Conservation (phyloP, 2,329 filamentous ascomycete genomes). For the Ophiostoma fasciatum region DNA sequence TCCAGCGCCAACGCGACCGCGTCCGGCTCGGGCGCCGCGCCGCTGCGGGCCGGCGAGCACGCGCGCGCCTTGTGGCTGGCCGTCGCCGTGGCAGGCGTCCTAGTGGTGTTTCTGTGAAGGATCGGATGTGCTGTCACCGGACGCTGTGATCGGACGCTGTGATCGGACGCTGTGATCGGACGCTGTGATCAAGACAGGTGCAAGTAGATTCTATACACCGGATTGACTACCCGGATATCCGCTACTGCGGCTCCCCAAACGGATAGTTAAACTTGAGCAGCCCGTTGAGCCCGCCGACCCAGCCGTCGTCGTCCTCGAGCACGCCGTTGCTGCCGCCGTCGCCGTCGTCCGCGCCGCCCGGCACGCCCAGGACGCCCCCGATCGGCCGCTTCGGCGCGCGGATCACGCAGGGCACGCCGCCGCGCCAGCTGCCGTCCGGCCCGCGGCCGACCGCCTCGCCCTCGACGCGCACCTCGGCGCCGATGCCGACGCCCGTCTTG, state of each 20-base stretch:
- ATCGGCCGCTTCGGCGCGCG: constrained; percentile 37
- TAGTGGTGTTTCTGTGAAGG: constrained; percentile 4
- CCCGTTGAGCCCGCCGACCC: constrained; percentile 90
- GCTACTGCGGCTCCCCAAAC: constrained; percentile 49
- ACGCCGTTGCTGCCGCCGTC: constrained; percentile 22
- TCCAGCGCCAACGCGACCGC: neutral
- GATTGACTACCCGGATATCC: neutral
- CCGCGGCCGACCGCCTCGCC: constrained; percentile 59
- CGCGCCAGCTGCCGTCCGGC: constrained; percentile 37
- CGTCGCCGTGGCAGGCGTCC: neutral
- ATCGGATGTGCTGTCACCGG: neutral
- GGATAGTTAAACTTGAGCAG: constrained; percentile 95
- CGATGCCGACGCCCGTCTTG: constrained; percentile 51
- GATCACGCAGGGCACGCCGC: constrained; percentile 87
- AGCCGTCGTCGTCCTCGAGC: constrained; percentile 66
- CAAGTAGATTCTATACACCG: neutral
- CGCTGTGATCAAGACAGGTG: neutral
- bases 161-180: neutral
- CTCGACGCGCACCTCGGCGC: constrained; percentile 76
- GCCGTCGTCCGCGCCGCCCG: too few relatives aligned
- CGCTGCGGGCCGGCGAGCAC: neutral
- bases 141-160: neutral
- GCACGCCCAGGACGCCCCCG: too few relatives aligned
- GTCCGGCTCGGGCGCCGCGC: neutral
- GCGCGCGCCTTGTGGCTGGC: neutral